Evolutionary conservation across 2,329 filamentous ascomycete genomes (phyloP).

Genomic region (Anthostomella pinea): DNA sequence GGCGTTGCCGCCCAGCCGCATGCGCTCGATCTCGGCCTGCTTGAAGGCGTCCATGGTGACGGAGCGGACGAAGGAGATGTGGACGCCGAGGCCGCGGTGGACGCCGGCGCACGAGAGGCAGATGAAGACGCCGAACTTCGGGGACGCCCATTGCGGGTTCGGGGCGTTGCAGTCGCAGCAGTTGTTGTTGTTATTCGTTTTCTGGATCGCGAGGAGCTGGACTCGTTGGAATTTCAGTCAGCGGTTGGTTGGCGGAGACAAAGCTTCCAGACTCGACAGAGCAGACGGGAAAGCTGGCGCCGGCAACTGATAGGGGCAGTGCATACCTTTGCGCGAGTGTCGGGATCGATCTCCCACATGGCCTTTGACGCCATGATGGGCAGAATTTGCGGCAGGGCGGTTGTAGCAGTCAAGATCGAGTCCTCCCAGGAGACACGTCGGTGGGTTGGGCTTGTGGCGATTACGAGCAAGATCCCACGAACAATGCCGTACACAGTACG

Average conservation of each 20-base stretch:
- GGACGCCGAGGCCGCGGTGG: slow-evolving; percentile 90
- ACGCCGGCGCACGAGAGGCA: slow-evolving; percentile 94
- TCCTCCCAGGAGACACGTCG: too few relatives aligned
- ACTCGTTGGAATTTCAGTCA: slow-evolving; percentile 2
- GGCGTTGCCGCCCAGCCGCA: slow-evolving; percentile 89
- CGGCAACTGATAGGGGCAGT: too few relatives aligned
- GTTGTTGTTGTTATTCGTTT: slow-evolving; percentile 80
- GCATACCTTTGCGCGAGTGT: slow-evolving; percentile 90
- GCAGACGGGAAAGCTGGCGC: too few relatives aligned
- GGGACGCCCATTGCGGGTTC: slow-evolving; percentile 95
- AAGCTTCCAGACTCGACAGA: too few relatives aligned
- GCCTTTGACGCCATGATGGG: slow-evolving; percentile 62
- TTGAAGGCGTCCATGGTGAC: slow-evolving; percentile 99
- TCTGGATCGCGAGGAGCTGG: slow-evolving; percentile 86
- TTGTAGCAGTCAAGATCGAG: too few relatives aligned
- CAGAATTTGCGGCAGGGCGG: too few relatives aligned
- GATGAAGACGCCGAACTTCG: slow-evolving; percentile 98
- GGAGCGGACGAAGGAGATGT: slow-evolving; percentile 96
- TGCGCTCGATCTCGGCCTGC: slow-evolving; percentile 83
- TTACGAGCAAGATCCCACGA: too few relatives aligned
- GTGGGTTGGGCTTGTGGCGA: too few relatives aligned
- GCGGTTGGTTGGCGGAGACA: too few relatives aligned
- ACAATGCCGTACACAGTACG: too few relatives aligned
- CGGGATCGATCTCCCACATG: slow-evolving; percentile 99
- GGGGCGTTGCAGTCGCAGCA: slow-evolving; percentile 96